A percentile compares a stretch with the other conserved stretches of the same genome.
Evolutionary conservation across 257 asterid species (phyloP).

Genomic region (Eucommia ulmoides): DNA sequence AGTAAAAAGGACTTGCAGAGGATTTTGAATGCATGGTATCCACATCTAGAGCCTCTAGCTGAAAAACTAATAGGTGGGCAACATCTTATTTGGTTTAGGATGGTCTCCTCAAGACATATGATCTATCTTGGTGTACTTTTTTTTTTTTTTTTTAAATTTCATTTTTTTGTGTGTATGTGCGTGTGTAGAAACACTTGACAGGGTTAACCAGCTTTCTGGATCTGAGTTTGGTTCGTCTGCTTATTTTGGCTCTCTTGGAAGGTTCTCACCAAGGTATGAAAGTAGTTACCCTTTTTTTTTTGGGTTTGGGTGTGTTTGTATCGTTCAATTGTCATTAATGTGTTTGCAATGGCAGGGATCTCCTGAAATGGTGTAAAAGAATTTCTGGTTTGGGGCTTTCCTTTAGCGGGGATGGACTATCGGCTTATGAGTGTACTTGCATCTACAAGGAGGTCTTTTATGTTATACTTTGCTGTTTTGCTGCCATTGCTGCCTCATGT

Average conservation of each 20-base stretch:
- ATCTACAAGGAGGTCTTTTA: slow-evolving; percentile 65
- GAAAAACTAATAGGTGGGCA: slow-evolving; percentile 51
- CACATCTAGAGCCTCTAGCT: slow-evolving; percentile 44
- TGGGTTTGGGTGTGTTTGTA: not conserved
- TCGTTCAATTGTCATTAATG: not conserved
- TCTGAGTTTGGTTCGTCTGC: slow-evolving; percentile 29
- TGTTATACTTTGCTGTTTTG: not conserved
- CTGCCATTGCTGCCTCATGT: not conserved
- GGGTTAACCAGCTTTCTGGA: slow-evolving; percentile 41
- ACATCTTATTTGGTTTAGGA: not conserved
- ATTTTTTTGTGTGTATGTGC: too few relatives aligned
- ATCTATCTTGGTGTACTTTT: too few relatives aligned
- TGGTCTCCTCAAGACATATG: not conserved
- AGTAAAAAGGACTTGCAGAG: slow-evolving; percentile 41
- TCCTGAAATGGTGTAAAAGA: slow-evolving; percentile 85
- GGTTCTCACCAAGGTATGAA: slow-evolving; percentile 69
- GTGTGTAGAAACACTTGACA: slow-evolving; percentile 66
- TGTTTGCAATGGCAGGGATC: slow-evolving; percentile 48
- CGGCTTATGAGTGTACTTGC: slow-evolving; percentile 33
- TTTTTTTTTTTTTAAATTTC: too few relatives aligned
- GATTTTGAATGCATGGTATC: slow-evolving; percentile 59
- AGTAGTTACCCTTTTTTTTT: not conserved
- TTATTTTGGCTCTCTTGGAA: slow-evolving; percentile 34
- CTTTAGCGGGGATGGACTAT: slow-evolving; percentile 24
- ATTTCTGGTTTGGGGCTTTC: slow-evolving; percentile 34